phyloP scores from a whole-genome alignment of 805 yeast species.

The Saccharomycopsis javanensis region DNA sequence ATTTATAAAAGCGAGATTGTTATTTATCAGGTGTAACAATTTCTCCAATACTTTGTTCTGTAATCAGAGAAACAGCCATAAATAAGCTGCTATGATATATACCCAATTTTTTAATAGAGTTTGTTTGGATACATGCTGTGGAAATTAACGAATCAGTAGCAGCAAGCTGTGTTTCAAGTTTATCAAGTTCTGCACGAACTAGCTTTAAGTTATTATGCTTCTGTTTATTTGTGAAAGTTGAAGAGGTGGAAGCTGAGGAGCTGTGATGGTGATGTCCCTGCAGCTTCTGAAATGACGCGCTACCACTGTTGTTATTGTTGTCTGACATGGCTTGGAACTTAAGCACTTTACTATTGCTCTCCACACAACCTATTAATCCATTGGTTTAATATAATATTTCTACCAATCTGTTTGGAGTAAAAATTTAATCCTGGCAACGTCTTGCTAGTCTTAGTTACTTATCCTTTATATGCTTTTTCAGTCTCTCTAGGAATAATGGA shows the following conservation, averaged over 20 bases:
- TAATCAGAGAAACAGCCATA: slow-evolving; percentile 11
- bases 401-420: too few species aligned
- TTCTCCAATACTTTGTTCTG: slow-evolving; percentile 6
- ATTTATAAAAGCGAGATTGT: background rate
- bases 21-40: background rate
- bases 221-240: slow-evolving; percentile 3
- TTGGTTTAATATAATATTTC: too few species aligned
- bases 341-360: too few species aligned
- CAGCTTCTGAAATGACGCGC: background rate
- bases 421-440: too few species aligned
- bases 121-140: slow-evolving; percentile 2
- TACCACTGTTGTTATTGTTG: background rate
- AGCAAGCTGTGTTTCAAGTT: background rate
- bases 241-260: background rate
- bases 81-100: slow-evolving; percentile 9
- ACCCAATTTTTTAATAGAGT: slow-evolving; percentile 8
- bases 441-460: too few species aligned
- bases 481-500: too few species aligned
- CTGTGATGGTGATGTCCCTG: background rate
- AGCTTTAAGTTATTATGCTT: slow-evolving; percentile 7
- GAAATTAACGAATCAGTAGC: slow-evolving; percentile 3
- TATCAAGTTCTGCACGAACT: slow-evolving; percentile 6
- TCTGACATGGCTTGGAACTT: too few species aligned
- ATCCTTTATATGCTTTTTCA: too few species aligned
- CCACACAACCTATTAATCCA: too few species aligned